A percentile compares a stretch with the other conserved stretches of the same genome.
These are phyloP conservation scores for Hyphopichia wangnamkhiaoensis DNA, from an alignment of 1,139 yeast species.

Conservation along the genomic window DNA sequence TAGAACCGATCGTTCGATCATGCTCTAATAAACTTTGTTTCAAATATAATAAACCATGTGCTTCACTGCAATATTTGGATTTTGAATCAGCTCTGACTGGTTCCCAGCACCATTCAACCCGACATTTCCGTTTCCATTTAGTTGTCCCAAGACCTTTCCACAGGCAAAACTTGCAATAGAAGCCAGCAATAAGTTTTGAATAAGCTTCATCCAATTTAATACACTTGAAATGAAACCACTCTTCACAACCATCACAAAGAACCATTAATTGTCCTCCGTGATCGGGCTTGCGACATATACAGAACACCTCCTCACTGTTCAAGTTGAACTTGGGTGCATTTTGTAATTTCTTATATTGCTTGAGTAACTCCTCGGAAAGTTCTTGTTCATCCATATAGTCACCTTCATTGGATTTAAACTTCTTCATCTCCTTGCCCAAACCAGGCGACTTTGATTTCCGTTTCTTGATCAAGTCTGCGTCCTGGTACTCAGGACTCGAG, in stretches of 20 bases:
- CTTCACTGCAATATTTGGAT: constrained; percentile 75
- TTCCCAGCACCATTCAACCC: constrained; percentile 57
- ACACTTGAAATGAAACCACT: constrained; percentile 90
- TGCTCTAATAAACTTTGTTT: constrained; percentile 21
- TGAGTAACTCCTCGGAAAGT: constrained; percentile 41
- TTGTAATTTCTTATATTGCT: constrained; percentile 44
- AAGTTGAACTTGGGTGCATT: constrained; percentile 46
- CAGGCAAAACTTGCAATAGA: constrained; percentile 75
- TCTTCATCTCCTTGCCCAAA: not conserved
- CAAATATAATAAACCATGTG: constrained; percentile 69
- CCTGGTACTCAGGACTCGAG: not conserved
- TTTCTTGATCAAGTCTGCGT: constrained; percentile 1
- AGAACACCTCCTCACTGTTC: constrained; percentile 66
- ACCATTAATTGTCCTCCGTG: constrained; percentile 81
- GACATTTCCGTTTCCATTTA: constrained; percentile 76
- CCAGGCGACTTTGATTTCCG: constrained; percentile 6
- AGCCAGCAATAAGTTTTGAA: constrained; percentile 61
- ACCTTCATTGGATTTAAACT: not conserved
- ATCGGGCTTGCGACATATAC: constrained; percentile 80
- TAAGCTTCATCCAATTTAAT: constrained; percentile 58
- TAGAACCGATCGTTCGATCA: constrained; percentile 16
- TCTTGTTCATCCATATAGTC: constrained; percentile 16
- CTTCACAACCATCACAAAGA: constrained; percentile 93
- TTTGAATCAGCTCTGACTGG: constrained; percentile 45
- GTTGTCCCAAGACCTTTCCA: constrained; percentile 47